Evolutionary conservation across 352 stramenopile species (phyloP).

Genomic region (Blastocystis sp.): DNA sequence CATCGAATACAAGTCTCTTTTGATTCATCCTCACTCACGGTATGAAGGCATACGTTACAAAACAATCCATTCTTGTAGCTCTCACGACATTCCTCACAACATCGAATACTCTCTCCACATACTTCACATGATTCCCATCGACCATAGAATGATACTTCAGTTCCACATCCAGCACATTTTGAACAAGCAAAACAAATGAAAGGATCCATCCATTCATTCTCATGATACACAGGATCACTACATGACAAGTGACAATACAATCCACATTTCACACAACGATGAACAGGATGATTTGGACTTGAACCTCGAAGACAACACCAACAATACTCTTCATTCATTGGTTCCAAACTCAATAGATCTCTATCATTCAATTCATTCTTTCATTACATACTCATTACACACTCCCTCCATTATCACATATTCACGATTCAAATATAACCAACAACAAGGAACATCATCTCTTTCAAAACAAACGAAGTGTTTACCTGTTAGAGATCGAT

Average conservation of each 20-base stretch:
- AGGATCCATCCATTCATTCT: background rate
- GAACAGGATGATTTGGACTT: background rate
- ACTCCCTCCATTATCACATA: constrained; percentile 4
- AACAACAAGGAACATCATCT: background rate
- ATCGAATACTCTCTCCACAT: background rate
- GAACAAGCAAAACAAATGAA: background rate
- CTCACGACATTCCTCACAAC: constrained; percentile 20
- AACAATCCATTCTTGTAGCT: background rate
- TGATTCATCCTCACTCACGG: background rate
- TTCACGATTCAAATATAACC: constrained; percentile 6
- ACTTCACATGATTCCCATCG: background rate
- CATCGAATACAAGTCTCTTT: background rate
- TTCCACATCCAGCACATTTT: constrained; percentile 3
- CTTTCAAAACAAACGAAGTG: constrained; percentile 36
- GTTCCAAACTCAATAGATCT: background rate
- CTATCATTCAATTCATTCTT: background rate
- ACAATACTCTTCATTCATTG: background rate
- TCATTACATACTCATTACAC: constrained; percentile 1
- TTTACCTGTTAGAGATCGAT: constrained; percentile 15
- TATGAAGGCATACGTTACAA: constrained; percentile 26
- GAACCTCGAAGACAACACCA: constrained; percentile 19
- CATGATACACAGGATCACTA: background rate
- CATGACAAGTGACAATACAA: background rate
- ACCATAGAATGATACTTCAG: constrained; percentile 34
- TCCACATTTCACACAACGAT: background rate